These are phyloP conservation scores for Dendrobium catenatum DNA, from an alignment of 106 monocot species.

Conservation along the genomic window DNA sequence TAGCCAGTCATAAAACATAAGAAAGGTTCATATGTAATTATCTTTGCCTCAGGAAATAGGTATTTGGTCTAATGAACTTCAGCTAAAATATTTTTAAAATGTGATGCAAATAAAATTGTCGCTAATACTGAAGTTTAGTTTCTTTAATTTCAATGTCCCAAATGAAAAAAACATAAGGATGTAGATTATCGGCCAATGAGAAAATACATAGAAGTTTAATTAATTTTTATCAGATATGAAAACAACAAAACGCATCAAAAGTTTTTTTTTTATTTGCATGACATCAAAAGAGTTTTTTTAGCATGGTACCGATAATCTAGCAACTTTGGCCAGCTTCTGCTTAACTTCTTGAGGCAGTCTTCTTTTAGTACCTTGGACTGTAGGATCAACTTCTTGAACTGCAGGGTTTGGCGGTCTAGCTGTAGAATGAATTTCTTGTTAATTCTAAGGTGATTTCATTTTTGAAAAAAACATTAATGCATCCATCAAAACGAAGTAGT, in stretches of 20 bases:
- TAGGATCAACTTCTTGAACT: slow-evolving; percentile 52
- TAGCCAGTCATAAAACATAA: neutral
- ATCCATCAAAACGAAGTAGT: neutral
- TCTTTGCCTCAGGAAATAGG: neutral
- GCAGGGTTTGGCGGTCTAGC: slow-evolving; percentile 62
- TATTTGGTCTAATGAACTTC: neutral
- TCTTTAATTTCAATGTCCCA: neutral
- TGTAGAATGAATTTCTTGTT: slow-evolving; percentile 28
- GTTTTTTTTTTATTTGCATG: no score
- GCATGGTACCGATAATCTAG: slow-evolving; percentile 80
- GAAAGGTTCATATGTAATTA: neutral
- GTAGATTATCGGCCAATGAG: neutral
- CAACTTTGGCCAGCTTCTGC: slow-evolving; percentile 94
- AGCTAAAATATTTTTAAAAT: neutral
- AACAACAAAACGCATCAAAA: neutral
- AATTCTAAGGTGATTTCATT: neutral
- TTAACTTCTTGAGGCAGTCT: slow-evolving; percentile 90
- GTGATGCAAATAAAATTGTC: neutral
- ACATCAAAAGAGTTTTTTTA: neutral
- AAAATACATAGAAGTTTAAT: neutral
- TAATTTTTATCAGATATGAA: neutral
- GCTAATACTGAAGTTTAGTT: neutral
- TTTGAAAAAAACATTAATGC: neutral
- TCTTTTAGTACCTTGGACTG: slow-evolving; percentile 59
- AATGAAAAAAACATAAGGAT: neutral